phyloP scores from a whole-genome alignment of 192 early-diverging fungal species.

The Geosiphon pyriformis region DNA sequence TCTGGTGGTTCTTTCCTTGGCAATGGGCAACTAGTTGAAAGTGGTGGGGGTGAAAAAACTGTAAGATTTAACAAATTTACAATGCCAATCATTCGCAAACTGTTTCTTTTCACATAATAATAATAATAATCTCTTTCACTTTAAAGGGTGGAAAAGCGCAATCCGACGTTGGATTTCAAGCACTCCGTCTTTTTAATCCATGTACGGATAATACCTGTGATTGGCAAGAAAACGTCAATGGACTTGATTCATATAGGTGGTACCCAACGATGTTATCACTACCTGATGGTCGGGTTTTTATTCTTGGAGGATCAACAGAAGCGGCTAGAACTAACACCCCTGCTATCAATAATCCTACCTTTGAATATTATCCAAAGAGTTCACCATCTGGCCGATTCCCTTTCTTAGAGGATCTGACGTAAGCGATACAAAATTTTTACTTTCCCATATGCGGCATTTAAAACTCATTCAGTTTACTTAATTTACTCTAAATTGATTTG shows the following conservation, averaged over 20 bases:
- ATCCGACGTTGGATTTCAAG: conserved; percentile 35
- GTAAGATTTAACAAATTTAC: conserved; percentile 9
- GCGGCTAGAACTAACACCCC: conserved; percentile 33
- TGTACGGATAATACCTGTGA: conserved; percentile 38
- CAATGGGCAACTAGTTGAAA: conserved; percentile 48
- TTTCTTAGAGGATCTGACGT: conserved; percentile 28
- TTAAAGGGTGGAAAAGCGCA: not conserved
- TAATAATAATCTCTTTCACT: not conserved
- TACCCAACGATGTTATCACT: conserved; percentile 43
- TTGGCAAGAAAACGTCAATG: conserved; percentile 40
- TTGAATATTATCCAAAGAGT: conserved; percentile 29
- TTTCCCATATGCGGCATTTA: not conserved
- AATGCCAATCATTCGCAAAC: not conserved
- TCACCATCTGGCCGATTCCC: conserved; percentile 39
- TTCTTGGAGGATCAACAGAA: conserved; percentile 50
- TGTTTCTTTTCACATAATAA: not conserved
- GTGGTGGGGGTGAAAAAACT: conserved; percentile 40
- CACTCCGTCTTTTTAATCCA: conserved; percentile 42
- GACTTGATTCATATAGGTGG: conserved; percentile 44
- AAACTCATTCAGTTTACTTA: not conserved
- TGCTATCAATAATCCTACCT: conserved; percentile 41
- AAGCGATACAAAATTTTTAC: not conserved
- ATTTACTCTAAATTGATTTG: not conserved
- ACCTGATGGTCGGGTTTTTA: conserved; percentile 42
- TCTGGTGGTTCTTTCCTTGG: conserved; percentile 46